A percentile compares a stretch with the other conserved stretches of the same genome.
Evolutionary conservation across 2,329 filamentous ascomycete species (phyloP).

Genomic region (Cytospora paraplurivora): DNA sequence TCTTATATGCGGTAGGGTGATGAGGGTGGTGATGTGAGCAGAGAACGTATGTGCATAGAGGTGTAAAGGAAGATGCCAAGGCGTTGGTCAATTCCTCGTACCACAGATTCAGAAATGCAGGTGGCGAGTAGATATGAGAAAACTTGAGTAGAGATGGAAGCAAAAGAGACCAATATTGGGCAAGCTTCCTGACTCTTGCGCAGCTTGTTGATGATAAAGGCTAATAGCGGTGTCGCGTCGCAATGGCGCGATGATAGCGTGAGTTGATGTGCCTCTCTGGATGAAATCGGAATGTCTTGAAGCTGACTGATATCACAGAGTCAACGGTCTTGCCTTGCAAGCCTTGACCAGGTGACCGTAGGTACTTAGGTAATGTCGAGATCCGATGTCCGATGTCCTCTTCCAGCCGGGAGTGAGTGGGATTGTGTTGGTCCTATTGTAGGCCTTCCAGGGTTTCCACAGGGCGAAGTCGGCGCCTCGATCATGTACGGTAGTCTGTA

Average conservation of each 20-base stretch:
- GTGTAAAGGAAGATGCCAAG: constrained; percentile 3
- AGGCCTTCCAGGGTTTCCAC: constrained; percentile 15
- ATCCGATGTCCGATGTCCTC: constrained; percentile 8
- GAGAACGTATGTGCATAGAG: constrained; percentile 11
- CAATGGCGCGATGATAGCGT: constrained; percentile 26
- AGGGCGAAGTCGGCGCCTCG: constrained; percentile 20
- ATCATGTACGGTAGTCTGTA: constrained; percentile 4
- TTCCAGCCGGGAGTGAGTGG: neutral
- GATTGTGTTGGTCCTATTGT: constrained; percentile 10
- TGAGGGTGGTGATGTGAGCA: constrained; percentile 21
- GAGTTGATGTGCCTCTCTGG: constrained; percentile 19
- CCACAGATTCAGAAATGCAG: constrained; percentile 17
- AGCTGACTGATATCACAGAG: constrained; percentile 19
- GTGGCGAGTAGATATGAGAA: constrained; percentile 23
- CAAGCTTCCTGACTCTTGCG: constrained; percentile 22
- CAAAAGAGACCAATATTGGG: neutral
- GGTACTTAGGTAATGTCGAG: constrained; percentile 5
- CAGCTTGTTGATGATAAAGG: constrained; percentile 14
- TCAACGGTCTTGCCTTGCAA: constrained; percentile 29
- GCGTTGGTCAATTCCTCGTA: constrained; percentile 12
- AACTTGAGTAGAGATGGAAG: neutral
- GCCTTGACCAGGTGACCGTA: constrained; percentile 13
- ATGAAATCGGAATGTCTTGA: constrained; percentile 2
- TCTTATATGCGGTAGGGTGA: constrained; percentile 26
- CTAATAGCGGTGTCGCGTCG: constrained; percentile 25